Evolutionary conservation across 306 rosid genomes (phyloP).

Genomic region (Pachyrhizus erosus): DNA sequence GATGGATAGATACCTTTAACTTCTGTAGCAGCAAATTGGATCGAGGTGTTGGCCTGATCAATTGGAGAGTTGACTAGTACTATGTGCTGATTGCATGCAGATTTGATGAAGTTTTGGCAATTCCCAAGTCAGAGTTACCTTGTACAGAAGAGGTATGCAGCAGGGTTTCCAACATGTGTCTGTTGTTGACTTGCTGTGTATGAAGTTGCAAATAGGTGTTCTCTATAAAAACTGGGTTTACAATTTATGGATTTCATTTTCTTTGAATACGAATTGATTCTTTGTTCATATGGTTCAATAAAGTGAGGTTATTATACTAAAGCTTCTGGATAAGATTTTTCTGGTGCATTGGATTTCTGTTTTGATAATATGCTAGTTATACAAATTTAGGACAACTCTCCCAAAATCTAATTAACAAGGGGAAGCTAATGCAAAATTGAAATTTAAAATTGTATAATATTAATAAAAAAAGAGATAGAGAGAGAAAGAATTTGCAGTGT

Average conservation of each 20-base stretch:
- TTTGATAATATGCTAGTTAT: neutral
- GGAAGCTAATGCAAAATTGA: constrained; percentile 19
- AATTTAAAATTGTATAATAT: neutral
- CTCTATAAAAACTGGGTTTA: neutral
- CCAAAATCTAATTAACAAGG: neutral
- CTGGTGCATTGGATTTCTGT: neutral
- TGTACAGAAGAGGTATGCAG: constrained; percentile 36
- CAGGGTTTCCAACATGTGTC: constrained; percentile 33
- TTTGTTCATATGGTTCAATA: neutral
- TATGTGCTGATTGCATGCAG: constrained; percentile 16
- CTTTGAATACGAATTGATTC: neutral
- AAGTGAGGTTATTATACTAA: constrained; percentile 27
- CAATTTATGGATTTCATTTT: constrained; percentile 25
- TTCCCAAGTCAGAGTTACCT: constrained; percentile 14
- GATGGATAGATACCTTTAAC: constrained; percentile 17
- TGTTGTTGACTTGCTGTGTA: constrained; percentile 24
- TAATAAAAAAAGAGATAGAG: neutral
- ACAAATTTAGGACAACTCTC: neutral
- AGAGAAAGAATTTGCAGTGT: neutral
- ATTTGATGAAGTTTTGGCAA: constrained; percentile 28
- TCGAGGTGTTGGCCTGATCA: constrained; percentile 20
- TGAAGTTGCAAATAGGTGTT: constrained; percentile 23
- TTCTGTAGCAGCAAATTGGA: neutral
- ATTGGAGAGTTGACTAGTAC: constrained; percentile 20
- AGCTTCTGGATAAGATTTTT: constrained; percentile 27